Evolutionary conservation across 768 basidiomycete species (phyloP), one percentile per base, ranked within the genome.

Genomic region (Hygrocybe punicea): DNA sequence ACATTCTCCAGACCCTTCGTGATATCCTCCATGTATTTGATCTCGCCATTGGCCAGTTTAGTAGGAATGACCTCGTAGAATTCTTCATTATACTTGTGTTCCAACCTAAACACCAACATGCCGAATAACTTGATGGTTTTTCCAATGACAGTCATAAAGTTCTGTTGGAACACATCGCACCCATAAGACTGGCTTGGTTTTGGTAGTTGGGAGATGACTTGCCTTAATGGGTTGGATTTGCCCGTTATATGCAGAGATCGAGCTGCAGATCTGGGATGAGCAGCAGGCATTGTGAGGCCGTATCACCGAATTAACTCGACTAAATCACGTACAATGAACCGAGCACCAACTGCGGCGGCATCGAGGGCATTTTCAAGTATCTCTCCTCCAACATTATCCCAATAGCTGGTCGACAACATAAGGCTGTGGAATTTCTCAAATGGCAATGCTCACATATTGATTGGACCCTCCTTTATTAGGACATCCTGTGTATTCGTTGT

Each of bases 311-410:
- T 47, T n/a, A 8, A 29, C 29, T 29, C 29, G 29, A 29, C 8
- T n/a, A 24, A 19, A 37, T 6, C 1, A 63, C 69, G 51, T 56
- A 73, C 72, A 13, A 82, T 73, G 49, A 84, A 76, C 13, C 80
- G 65, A 8, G 77, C 81, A 29, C 68, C 60, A 0, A 62, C 60
- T 0, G 69, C 71, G 6, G 81, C 70, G 34, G 73, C 73, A 2
- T 74, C 65, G 37, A 76, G 59, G 11, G 69, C 70, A 8, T 62
- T 64, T 53, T 72, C 70, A 7, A 73, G 55, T 0, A 71, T 74
- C 59, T 78, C 76, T 6, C 83, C 82, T 0, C 82, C 82, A 8
- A 83, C 82, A 46, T 75, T 72, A 40, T 73, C 73, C 73, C 70
- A 68, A 45, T 60, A 66, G 19, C 62, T 58, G n/a, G 45, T 57